Evolutionary conservation across 805 yeast genomes (phyloP), one percentile per base, ranked within the genome.

Genomic region (Starmera amethionina): DNA sequence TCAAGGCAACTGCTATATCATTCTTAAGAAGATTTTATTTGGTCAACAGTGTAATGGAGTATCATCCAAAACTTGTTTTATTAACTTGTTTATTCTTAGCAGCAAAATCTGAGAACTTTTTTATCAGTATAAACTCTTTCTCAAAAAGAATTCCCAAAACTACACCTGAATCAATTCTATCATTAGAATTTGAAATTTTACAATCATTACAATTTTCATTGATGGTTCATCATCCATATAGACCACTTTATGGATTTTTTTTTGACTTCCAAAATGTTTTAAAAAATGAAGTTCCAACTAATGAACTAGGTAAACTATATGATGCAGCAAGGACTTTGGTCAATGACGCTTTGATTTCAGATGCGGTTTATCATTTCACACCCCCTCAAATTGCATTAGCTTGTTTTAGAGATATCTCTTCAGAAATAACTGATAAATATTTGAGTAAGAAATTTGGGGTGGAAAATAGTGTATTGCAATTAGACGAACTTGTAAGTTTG

Each of bases 361-460:
- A 93, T 55, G 89, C 75, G 4, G 65, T 72, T 8, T 90, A 86
- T 50, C 64, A 77, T 30, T 90, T 64, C 61, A 80, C 97, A 0
- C 99, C 99, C 1, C 96, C 97, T 1, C 98, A 93, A 54, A 85
- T 93, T 28, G 96, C 97, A 1, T 65, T 93, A 39, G 93, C 96
- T 0, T 86, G 93, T 13, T 68, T 89, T 54, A 75, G 82, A 62
- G 69, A 72, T 40, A 75, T 71, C 12, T 84, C 87, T 59, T 76
- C 71, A 46, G 74, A 71, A 19, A 61, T 84, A 32, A 74, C 83
- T 2, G 75, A 75, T 40, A 68, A 76, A 46, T 89, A 89, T 60
- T 60, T 90, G 46, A 70, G 72, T 46, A 68, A 72, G 48, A 85
- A 83, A 56, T 80, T 80, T 47, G 65, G 68, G 36, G 51, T 47